Base-by-base conservation (phyloP, 441 rosid genomes). In the Syzygium malaccense region DNA sequence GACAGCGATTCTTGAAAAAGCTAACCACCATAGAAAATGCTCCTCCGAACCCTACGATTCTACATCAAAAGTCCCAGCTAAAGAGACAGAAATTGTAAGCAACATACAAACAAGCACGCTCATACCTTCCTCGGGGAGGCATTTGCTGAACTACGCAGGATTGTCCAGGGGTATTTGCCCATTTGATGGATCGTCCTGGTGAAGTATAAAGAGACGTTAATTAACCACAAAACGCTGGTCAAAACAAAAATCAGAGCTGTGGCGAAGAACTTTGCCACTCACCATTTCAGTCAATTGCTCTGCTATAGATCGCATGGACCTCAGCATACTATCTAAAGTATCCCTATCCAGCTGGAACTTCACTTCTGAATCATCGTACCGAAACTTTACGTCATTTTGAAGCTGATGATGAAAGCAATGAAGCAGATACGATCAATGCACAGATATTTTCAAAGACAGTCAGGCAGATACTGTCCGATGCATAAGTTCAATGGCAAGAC, bases 261-360 rank as follows among this genome's bases (percentile, higher is more conserved):
- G 3, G 60, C 26, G 58, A 87, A 53, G 14, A 51, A 54, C 68
- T 26, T 55, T 9, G 85, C 30, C 32, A 89, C 94, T 88, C 78
- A 91, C 95, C 88, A 37, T 51, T 75, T 92, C 91, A 87, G 92
- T 88, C 86, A 94, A 87, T 60, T 94, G 94, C 79, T 93, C 97
- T 90, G 91, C 89, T 83, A 93, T 91, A 88, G 89, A 66, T 78
- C 91, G 83, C 93, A 94, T 90, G 45, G 96, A 92, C 87, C 87
- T 91, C 80, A 92, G 87, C 90, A 92, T 91, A 37, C 91, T 88
- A 88, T 91, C 94, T 19, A 92, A 68, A 55, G 93, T 90, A 89
- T 94, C 95, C 90, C 91, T 91, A 66, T 91, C 92, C 86, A 91
- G 75, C 87, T 91, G 95, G 87, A 93, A 95, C 88, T 91, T 90